phyloP scores from a whole-genome alignment of 2,329 filamentous ascomycete genomes.

The Ophiocordyceps camponoti-leonardi region DNA sequence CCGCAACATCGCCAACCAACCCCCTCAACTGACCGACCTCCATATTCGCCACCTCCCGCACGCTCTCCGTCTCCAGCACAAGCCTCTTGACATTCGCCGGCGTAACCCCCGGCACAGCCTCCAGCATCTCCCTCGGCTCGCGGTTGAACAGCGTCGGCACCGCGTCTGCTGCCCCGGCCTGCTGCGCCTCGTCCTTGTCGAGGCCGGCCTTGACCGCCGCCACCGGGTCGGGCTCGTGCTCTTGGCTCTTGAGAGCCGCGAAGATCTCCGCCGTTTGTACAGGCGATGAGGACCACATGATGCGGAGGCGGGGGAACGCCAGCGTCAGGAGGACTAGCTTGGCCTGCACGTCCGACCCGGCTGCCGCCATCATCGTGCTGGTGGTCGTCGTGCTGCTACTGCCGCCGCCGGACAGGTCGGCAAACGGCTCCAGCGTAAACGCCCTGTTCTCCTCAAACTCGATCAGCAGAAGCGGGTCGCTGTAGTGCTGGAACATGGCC shows the following conservation, averaged over 20 bases:
- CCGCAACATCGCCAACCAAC: constrained; percentile 58
- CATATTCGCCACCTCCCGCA: constrained; percentile 78
- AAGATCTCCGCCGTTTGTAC: constrained; percentile 98
- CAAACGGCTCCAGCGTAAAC: constrained; percentile 78
- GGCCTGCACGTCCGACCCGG: constrained; percentile 62
- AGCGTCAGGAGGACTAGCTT: constrained; percentile 86
- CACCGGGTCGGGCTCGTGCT: constrained; percentile 79
- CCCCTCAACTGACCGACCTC: constrained; percentile 52
- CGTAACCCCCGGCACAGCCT: constrained; percentile 68
- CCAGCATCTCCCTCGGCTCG: constrained; percentile 80
- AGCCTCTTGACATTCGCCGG: constrained; percentile 61
- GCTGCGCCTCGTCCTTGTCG: constrained; percentile 34
- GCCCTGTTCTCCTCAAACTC: constrained; percentile 97
- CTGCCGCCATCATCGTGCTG: too few species aligned
- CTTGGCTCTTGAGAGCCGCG: constrained; percentile 75
- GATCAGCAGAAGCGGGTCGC: constrained; percentile 76
- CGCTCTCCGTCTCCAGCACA: constrained; percentile 54
- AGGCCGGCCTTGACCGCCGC: constrained; percentile 72
- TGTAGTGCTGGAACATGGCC: constrained; percentile 89
- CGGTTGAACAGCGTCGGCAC: constrained; percentile 44
- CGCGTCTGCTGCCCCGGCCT: constrained; percentile 24
- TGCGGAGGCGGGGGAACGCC: constrained; percentile 73
- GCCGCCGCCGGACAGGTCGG: constrained; percentile 45
- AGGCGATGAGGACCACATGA: constrained; percentile 86
- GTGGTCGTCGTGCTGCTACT: too few species aligned